Evolutionary conservation across 768 basidiomycete genomes (phyloP).

Genomic region (Mycena metata): DNA sequence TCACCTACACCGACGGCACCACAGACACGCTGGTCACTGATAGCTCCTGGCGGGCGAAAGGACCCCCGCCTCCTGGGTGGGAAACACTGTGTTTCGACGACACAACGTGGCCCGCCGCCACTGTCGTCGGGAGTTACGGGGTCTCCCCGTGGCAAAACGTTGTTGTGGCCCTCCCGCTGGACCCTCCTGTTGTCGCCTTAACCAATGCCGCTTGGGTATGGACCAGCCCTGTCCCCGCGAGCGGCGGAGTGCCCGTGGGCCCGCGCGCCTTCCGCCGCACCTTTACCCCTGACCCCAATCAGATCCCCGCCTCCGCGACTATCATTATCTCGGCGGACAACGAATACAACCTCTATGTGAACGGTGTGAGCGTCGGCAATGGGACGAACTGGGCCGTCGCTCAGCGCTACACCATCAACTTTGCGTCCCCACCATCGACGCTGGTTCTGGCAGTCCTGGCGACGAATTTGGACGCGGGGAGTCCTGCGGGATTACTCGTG

Average conservation of each 20-base stretch:
- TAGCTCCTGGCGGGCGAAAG: background rate
- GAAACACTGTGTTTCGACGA: slow-evolving; percentile 3
- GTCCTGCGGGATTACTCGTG: slow-evolving; percentile 3
- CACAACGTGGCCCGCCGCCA: background rate
- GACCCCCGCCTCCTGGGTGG: no score
- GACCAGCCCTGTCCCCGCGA: slow-evolving; percentile 6
- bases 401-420: slow-evolving; percentile 17
- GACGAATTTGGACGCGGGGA: background rate
- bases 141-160: background rate
- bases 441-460: slow-evolving; percentile 15
- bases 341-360: slow-evolving; percentile 2
- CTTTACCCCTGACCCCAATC: no score
- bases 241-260: slow-evolving; percentile 3
- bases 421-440: background rate
- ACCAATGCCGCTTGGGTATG: slow-evolving; percentile 4
- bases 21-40: slow-evolving; percentile 10
- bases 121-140: background rate
- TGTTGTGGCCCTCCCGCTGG: background rate
- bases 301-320: no score
- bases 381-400: background rate
- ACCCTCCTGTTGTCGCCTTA: slow-evolving; percentile 4
- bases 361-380: slow-evolving; percentile 2
- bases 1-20: slow-evolving; percentile 15
- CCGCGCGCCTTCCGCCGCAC: slow-evolving; percentile 13
- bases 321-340: no score